Base-by-base conservation (phyloP, 1,284 basidiomycete species). In the Calocybe gambosa region DNA sequence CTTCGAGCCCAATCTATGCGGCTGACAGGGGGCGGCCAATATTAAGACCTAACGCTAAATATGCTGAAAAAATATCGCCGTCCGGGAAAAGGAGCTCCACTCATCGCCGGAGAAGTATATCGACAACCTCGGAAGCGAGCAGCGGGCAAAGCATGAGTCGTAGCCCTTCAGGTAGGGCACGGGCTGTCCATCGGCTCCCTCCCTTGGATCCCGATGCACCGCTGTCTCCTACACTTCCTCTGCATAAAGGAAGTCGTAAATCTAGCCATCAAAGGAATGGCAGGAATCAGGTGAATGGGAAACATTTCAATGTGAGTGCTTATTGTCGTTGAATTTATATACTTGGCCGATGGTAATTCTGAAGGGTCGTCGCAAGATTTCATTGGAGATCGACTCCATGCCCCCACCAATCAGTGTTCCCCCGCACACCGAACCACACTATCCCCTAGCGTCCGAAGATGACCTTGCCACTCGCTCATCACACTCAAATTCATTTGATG, bases 141-240 rank as follows among this genome's bases (percentile, higher is more conserved):
- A 71, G 72, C 38, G 77, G 74, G 50, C 66, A 77, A 41, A 82
- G 78, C 55, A 66, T 67, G 6, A 81, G 76, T 55, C 67, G 61
- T 46, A 81, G 77, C 53, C 77, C 74, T 35, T 59, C 58, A 23
- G 67, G 69, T 26, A 71, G 69, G 37, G 67, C 73, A 25, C 75
- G 72, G 49, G 66, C 78, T 9, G 71, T 83, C 37, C 85, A 87
- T 61, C 75, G 84, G 34, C 65, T 86, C 23, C 85, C 84, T 25
- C 54, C 71, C 13, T 48, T 52, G 33, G 54, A 54, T 43, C 47
- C 56, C 15, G 47, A 49, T 10, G 62, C 53, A 21, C 42, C 42
- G 28, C 16, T 50, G 9, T 50, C 53, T 2, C 50, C 53, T 6
- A 38, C 42, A 28, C 34, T 48, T 39, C 37, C 47, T 18, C 10